Conservation (phyloP, 192 early-diverging fungal genomes). For the Coemansia sp. region DNA sequence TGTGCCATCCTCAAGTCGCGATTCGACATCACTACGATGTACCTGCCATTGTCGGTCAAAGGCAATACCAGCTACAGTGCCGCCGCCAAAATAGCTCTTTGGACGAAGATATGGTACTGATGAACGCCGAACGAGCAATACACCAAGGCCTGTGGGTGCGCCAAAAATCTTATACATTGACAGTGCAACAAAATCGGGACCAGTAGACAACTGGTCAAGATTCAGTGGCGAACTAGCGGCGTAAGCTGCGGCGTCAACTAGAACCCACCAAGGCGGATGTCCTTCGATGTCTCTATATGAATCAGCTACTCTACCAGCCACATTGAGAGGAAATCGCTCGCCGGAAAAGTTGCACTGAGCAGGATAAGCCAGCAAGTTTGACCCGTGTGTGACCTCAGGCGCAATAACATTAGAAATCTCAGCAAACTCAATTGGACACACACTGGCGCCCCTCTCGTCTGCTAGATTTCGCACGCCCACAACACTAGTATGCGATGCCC, state of each 20-base stretch:
- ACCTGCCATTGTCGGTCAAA: constrained; percentile 59
- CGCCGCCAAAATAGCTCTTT: constrained; percentile 78
- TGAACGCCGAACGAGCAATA: constrained; percentile 62
- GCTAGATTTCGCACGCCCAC: constrained; percentile 69
- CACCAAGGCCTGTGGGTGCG: constrained; percentile 80
- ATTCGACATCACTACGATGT: constrained; percentile 52
- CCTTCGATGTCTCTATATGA: not conserved
- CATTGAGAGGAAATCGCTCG: constrained; percentile 64
- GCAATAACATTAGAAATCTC: constrained; percentile 18
- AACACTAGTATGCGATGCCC: constrained; percentile 71
- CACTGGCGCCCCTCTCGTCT: constrained; percentile 20
- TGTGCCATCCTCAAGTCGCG: constrained; percentile 75
- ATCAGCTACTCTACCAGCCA: constrained; percentile 51
- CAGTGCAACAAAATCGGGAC: constrained; percentile 68
- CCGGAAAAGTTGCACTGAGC: constrained; percentile 88
- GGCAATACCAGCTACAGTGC: constrained; percentile 64
- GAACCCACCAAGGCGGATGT: constrained; percentile 54
- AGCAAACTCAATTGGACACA: constrained; percentile 26
- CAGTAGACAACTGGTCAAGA: constrained; percentile 47
- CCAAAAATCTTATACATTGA: constrained; percentile 93
- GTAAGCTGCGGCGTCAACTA: constrained; percentile 77
- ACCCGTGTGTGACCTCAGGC: constrained; percentile 15
- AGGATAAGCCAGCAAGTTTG: constrained; percentile 69
- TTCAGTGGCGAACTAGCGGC: constrained; percentile 62
- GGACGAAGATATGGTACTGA: constrained; percentile 46